These are phyloP conservation scores for Scenedesmus sp. DNA, from an alignment of 163 green algal species.

Conservation along the genomic window DNA sequence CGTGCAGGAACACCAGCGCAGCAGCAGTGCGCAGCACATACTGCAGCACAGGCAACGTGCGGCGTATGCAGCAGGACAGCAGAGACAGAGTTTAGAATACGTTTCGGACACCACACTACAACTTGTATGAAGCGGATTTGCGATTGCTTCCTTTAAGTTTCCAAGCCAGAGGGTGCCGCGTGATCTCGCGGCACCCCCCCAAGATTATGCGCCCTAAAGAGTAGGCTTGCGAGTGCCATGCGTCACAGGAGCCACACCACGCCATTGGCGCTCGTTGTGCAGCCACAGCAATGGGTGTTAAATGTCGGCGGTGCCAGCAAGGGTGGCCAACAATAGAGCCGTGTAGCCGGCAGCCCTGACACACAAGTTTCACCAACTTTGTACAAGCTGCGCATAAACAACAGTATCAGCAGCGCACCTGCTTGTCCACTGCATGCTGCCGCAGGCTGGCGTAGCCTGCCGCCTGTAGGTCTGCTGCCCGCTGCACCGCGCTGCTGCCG, in stretches of 20 bases:
- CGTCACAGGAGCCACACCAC: no score
- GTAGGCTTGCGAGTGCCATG: no score
- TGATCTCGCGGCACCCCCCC: no score
- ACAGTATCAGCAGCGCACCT: neutral
- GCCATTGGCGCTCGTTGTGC: no score
- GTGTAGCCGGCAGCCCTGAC: neutral
- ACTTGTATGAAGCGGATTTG: no score
- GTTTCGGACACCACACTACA: neutral
- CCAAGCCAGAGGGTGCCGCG: no score
- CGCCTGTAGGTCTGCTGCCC: slow-evolving; percentile 40
- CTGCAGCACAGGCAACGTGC: slow-evolving; percentile 10
- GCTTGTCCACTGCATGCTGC: slow-evolving; percentile 35
- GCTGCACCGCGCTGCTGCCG: neutral
- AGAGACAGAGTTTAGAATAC: neutral
- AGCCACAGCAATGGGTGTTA: neutral
- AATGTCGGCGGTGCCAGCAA: neutral
- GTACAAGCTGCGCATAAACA: neutral
- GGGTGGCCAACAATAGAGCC: neutral
- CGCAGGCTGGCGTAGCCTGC: slow-evolving; percentile 14
- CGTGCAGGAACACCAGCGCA: slow-evolving; percentile 46
- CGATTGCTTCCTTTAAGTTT: no score
- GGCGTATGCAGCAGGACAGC: neutral
- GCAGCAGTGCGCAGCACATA: slow-evolving; percentile 20
- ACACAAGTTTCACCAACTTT: neutral
- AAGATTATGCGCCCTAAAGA: no score